Base-by-base conservation (phyloP, 116 monocot species). In the Dioscorea cayenensis region DNA sequence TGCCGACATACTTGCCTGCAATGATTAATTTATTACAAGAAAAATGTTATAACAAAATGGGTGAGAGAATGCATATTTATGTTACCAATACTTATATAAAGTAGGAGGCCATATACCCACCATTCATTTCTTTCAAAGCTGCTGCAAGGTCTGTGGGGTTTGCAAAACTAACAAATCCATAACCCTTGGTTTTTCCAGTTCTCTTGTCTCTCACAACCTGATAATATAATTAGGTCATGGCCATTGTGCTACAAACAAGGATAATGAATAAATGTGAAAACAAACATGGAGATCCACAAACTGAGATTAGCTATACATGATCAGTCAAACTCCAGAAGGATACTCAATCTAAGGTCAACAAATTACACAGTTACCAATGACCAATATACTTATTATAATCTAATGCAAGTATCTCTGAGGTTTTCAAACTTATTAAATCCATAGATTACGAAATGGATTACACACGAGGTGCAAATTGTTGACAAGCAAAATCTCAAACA, bases 171-270 rank as follows among this genome's bases (percentile, higher is more conserved):
- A 95, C 87, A 79, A 95, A 95, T 65, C 92, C 92, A 78, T 89
- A 95, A n/a, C 95, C 95, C 77, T 78, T 85, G 22, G 87, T 89
- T 77, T 95, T 95, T n/a, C 92, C 85, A 28, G 92, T 89, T 66
- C 87, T 84, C 77, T 95, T 92, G 79, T 95, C 95, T 79, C 92
- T 84, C 51, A 95, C 92, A 6, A 95, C 95, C 95, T 92, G 80
- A 43, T 43, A 43, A 43, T 43, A 43, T 32, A 43, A 43, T 8
- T 5, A 43, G 43, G 43, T 43, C 43, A 43, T 38, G 38, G 9
- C 38, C 5, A 38, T 38, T 38, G 2, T 5, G 38, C 38, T 38
- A 52, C 18, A 52, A 52, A 52, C 6, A 52, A 52, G 3, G 16
- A 52, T 3, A 52, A 7, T 52, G 52, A 3, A 52, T 13, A 7